Evolutionary conservation across 1,284 basidiomycete species (phyloP).

Genomic region (Pisolithus thermaeus): DNA sequence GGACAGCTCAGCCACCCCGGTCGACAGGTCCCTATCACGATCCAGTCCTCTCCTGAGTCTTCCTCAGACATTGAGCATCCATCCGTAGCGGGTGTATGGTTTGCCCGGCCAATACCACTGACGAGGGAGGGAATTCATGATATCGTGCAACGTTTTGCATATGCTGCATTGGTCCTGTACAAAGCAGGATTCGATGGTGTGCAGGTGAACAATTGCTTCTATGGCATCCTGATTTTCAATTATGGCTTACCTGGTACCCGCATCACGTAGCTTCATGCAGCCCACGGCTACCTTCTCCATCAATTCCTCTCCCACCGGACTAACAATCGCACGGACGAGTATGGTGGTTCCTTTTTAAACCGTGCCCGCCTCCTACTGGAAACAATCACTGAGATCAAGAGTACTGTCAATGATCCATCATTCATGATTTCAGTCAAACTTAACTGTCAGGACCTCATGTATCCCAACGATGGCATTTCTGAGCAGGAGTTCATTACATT

Average conservation of each 20-base stretch:
- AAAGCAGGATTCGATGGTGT: slow-evolving; percentile 28
- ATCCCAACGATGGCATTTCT: slow-evolving; percentile 14
- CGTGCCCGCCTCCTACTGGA: slow-evolving; percentile 31
- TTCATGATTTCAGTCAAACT: slow-evolving; percentile 46
- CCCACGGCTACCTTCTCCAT: slow-evolving; percentile 43
- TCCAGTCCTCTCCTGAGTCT: slow-evolving; percentile 30
- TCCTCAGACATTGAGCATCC: slow-evolving; percentile 30
- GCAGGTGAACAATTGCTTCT: slow-evolving; percentile 15
- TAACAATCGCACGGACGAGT: slow-evolving; percentile 48
- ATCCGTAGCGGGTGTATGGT: slow-evolving; percentile 27
- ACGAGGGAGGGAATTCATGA: slow-evolving; percentile 28
- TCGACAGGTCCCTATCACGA: slow-evolving; percentile 31
- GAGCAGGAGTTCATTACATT: slow-evolving; percentile 39
- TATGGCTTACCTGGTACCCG: neutral
- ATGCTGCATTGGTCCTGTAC: slow-evolving; percentile 20
- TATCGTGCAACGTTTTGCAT: slow-evolving; percentile 24
- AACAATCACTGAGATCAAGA: slow-evolving; percentile 33
- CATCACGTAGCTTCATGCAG: slow-evolving; percentile 32
- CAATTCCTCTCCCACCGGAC: slow-evolving; percentile 35
- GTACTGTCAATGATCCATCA: slow-evolving; percentile 17
- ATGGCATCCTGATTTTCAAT: neutral
- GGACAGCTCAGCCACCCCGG: slow-evolving; percentile 29
- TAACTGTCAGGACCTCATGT: slow-evolving; percentile 32
- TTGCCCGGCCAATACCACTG: slow-evolving; percentile 25
- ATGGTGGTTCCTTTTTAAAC: slow-evolving; percentile 46